Evolutionary conservation across 176 grass and related monocot species (phyloP).

Genomic region (Avena sativa): DNA sequence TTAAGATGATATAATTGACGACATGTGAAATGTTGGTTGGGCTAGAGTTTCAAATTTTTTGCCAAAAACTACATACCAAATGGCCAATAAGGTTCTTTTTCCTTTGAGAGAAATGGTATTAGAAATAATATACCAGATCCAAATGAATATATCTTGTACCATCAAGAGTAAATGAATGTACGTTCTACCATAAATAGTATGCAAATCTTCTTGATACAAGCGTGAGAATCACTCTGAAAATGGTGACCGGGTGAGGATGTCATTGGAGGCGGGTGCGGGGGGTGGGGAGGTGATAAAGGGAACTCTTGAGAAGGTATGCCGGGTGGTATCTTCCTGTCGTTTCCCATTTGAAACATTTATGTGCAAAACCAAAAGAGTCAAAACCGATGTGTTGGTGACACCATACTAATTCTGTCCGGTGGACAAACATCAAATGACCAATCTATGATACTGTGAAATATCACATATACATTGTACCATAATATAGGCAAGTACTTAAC

Average conservation of each 20-base stretch:
- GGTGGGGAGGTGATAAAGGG: neutral
- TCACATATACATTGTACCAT: too few relatives aligned
- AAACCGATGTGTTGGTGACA: neutral
- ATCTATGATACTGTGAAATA: too few relatives aligned
- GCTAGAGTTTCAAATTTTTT: neutral
- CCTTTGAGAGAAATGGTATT: neutral
- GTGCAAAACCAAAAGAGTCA: neutral
- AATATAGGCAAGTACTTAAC: too few relatives aligned
- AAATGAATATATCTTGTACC: neutral
- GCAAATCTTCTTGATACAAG: neutral
- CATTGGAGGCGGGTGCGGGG: neutral
- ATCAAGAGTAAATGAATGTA: neutral
- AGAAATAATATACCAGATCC: neutral
- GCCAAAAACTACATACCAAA: neutral
- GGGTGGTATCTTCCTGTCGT: neutral
- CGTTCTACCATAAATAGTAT: neutral
- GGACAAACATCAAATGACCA: neutral
- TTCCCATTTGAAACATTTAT: neutral
- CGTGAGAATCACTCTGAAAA: neutral
- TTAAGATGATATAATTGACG: neutral
- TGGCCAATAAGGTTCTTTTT: neutral
- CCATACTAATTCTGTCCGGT: neutral
- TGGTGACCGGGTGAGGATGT: neutral
- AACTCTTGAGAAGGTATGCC: neutral
- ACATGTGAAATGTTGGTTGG: neutral